A percentile compares a stretch with the other conserved stretches of the same genome.
phyloP scores from a whole-genome alignment of 441 rosid genomes.

The Erodium moschatum region DNA sequence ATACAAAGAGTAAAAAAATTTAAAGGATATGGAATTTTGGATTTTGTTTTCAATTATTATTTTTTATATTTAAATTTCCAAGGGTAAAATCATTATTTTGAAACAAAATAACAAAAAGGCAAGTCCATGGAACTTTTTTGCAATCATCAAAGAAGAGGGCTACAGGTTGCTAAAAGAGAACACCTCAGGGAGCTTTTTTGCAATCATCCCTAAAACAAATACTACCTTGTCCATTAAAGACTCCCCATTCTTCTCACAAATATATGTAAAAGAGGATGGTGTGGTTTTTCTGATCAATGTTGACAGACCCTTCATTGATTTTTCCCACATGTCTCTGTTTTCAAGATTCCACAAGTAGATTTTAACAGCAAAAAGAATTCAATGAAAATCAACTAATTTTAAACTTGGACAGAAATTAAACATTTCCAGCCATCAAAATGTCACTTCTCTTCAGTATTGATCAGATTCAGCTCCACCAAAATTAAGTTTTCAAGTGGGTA shows the following conservation, averaged over 20 bases:
- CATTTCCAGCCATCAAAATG: background rate
- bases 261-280: slow-evolving; percentile 77
- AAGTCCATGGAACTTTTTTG: too few relatives aligned
- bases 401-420: background rate
- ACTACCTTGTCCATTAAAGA: slow-evolving; percentile 61
- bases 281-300: slow-evolving; percentile 72
- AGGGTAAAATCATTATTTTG: background rate
- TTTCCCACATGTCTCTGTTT: slow-evolving; percentile 95
- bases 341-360: slow-evolving; percentile 23
- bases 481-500: background rate
- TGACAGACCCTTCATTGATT: slow-evolving; percentile 84
- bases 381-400: background rate
- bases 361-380: slow-evolving; percentile 16
- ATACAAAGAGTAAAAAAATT: too few relatives aligned
- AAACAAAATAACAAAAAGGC: slow-evolving; percentile 12
- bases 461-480: slow-evolving; percentile 2
- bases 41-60: too few relatives aligned
- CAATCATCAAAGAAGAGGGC: too few relatives aligned
- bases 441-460: background rate
- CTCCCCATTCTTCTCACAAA: slow-evolving; percentile 77
- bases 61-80: too few relatives aligned
- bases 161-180: too few relatives aligned
- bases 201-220: background rate
- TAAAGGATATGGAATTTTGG: too few relatives aligned
- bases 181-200: too few relatives aligned